Evolutionary conservation across 192 early-diverging fungal species (phyloP).

Genomic region (Spizellomyces sp.): DNA sequence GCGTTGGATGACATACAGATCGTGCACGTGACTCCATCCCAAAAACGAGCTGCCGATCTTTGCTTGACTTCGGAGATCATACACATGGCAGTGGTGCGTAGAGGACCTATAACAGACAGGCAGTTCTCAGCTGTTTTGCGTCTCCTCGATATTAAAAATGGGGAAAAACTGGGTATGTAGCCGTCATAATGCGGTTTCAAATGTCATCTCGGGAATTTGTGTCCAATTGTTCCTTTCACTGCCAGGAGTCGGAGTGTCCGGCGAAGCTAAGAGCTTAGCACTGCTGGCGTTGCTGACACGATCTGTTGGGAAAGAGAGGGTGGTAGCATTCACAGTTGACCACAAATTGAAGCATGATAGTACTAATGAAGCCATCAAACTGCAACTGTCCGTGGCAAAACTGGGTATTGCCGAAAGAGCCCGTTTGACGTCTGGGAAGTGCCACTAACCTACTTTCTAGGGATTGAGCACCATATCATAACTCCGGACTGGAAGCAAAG

Average conservation of each 20-base stretch:
- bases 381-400: slow-evolving; percentile 31
- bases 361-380: slow-evolving; percentile 37
- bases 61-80: too few species aligned
- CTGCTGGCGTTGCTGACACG: slow-evolving; percentile 6
- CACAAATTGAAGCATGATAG: slow-evolving; percentile 46
- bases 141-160: too few species aligned
- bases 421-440: neutral
- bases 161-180: too few species aligned
- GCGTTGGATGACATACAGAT: too few species aligned
- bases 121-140: too few species aligned
- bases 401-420: slow-evolving; percentile 13
- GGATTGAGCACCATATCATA: neutral
- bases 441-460: neutral
- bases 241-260: slow-evolving; percentile 28
- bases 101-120: too few species aligned
- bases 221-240: too few species aligned
- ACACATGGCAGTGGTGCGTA: too few species aligned
- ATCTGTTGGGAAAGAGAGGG: slow-evolving; percentile 5
- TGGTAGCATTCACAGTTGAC: slow-evolving; percentile 53
- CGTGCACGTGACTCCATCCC: too few species aligned
- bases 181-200: too few species aligned
- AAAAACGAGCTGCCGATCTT: too few species aligned
- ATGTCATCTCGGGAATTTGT: too few species aligned
- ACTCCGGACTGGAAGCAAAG: slow-evolving; percentile 28
- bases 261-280: slow-evolving; percentile 29